Evolutionary conservation across 495 filamentous ascomycete genomes (phyloP), one percentile per base, ranked within the genome.

Genomic region (Astrothelium subdiscretum): DNA sequence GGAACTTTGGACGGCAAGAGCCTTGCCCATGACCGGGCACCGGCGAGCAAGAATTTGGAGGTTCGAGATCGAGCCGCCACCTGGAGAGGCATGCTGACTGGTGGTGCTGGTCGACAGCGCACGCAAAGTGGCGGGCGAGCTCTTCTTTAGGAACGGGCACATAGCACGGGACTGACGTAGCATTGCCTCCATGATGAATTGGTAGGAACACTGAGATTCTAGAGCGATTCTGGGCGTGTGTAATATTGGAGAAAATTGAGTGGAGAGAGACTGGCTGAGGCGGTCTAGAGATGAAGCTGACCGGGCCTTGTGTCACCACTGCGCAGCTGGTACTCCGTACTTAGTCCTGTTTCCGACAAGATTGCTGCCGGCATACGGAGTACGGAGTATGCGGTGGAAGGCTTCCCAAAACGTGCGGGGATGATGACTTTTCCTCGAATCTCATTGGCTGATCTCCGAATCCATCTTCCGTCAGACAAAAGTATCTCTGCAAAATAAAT

Each of bases 11-110:
- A 96, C 85, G 52, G 90, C 89, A 68, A 98, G 81, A 48, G 94
- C 94, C 79, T 96, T 96, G 73, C 91, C 92, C 94, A 98, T 98
- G 72, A 98, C 85, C 62, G 94, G 94, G 84, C 94, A 98, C 68
- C 94, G 90, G 69, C 90, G 87, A 66, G 91, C 94, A 65, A 95
- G 82, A 59, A 94, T 84, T 80, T 97, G 95, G 66, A 98, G 83
- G 77, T 97, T 97, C 68, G 91, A 96, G 85, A 97, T 96, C 73
- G 87, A 89, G 65, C 92, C 90, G 58, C 91, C 92, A 65, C 90
- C 87, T 31, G 85, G 86, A 54, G 86, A 90, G 58, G 80, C 77
- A 63, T 81, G 64, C 72, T 82, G 74, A 73, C 78, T 77, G 68
- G 86, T 81, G 69, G 87, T 82, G 26, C 90, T 84, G 59, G 91